These are phyloP conservation scores for Dryadomyces quercivorus DNA, from an alignment of 2,329 filamentous ascomycete genomes.

Conservation along the genomic window DNA sequence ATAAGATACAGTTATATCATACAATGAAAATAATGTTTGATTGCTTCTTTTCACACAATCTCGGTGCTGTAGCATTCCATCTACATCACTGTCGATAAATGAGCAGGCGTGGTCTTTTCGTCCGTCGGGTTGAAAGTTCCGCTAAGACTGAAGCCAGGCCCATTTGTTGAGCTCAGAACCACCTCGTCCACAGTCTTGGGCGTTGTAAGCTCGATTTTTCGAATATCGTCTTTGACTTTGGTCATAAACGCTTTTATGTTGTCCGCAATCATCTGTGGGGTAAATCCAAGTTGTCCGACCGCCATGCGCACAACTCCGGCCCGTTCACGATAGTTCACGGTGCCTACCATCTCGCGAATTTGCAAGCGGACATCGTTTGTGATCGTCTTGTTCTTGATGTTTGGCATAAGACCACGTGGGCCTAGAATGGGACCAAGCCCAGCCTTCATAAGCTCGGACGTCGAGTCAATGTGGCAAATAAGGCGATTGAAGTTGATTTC, in stretches of 20 bases:
- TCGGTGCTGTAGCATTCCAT: background rate
- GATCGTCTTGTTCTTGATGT: conserved; percentile 74
- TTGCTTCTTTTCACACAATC: background rate
- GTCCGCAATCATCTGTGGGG: conserved; percentile 70
- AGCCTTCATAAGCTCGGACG: conserved; percentile 70
- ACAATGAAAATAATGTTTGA: background rate
- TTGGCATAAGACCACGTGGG: conserved; percentile 88
- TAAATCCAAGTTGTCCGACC: conserved; percentile 83
- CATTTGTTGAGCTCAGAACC: conserved; percentile 77
- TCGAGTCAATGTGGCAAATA: conserved; percentile 70
- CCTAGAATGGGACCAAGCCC: conserved; percentile 71
- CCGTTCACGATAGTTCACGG: conserved; percentile 76
- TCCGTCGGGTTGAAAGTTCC: conserved; percentile 59
- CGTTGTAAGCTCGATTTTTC: conserved; percentile 40
- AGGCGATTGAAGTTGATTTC: conserved; percentile 80
- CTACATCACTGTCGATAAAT: conserved; percentile 44
- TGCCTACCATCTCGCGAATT: conserved; percentile 73
- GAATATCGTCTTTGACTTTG: conserved; percentile 67
- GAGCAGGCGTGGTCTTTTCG: conserved; percentile 39
- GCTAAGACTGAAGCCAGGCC: conserved; percentile 76
- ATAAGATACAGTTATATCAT: background rate
- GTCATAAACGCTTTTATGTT: conserved; percentile 73
- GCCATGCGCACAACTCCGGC: conserved; percentile 75
- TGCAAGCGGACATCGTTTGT: conserved; percentile 65
- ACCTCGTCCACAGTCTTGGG: conserved; percentile 62